Evolutionary conservation across 768 basidiomycete genomes (phyloP).

Genomic region (Suillus bovinus): DNA sequence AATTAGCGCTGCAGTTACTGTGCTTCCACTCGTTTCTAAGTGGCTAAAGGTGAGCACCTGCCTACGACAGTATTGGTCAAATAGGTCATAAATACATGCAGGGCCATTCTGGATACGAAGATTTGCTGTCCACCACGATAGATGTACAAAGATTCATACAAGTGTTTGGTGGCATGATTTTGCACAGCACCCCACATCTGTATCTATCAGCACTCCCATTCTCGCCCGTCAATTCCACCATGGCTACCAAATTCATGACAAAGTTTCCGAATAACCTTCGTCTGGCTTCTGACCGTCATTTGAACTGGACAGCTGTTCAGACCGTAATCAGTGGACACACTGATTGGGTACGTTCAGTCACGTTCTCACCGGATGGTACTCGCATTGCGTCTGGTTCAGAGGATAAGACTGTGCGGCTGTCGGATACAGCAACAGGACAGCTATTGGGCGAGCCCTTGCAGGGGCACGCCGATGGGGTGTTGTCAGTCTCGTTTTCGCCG

Average conservation of each 20-base stretch:
- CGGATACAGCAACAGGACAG: too few relatives aligned
- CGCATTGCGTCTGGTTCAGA: too few relatives aligned
- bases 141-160: background rate
- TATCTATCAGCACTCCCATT: background rate
- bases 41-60: background rate
- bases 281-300: background rate
- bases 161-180: background rate
- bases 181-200: background rate
- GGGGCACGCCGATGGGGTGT: too few relatives aligned
- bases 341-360: background rate
- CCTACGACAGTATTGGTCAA: background rate
- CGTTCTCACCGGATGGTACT: background rate
- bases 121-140: background rate
- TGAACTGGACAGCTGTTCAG: background rate
- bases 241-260: background rate
- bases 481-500: too few relatives aligned
- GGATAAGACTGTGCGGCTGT: too few relatives aligned
- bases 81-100: background rate
- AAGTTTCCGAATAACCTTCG: background rate
- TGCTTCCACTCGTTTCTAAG: background rate
- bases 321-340: background rate
- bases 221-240: background rate
- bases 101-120: background rate
- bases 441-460: too few relatives aligned
- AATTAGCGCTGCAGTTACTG: background rate